Percentiles rank a stretch among this genome's conserved stretches.
Evolutionary conservation across 192 early-diverging fungal genomes (phyloP).

Genomic region (Coemansia sp.): DNA sequence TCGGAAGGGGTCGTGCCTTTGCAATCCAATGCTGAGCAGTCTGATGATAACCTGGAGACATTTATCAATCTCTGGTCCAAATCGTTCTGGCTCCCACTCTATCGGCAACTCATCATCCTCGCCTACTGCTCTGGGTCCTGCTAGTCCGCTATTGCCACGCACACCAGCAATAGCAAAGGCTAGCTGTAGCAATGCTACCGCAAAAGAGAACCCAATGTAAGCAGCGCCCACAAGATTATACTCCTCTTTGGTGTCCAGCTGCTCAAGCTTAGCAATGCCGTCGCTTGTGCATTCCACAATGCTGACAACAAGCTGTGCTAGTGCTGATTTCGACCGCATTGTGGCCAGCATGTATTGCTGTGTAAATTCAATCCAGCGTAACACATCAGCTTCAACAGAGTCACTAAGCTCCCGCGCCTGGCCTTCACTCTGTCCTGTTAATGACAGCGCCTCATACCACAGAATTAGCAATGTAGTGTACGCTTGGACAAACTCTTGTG

Average conservation of each 20-base stretch:
- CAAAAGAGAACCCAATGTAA: constrained; percentile 25
- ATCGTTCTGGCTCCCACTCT: constrained; percentile 11
- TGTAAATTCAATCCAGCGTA: constrained; percentile 44
- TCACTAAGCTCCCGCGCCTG: not conserved
- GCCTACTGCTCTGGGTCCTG: constrained; percentile 36
- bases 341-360: constrained; percentile 20
- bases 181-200: constrained; percentile 29
- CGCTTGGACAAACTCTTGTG: constrained; percentile 41
- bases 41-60: constrained; percentile 21
- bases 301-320: constrained; percentile 16
- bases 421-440: not conserved
- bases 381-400: constrained; percentile 6
- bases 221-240: constrained; percentile 12
- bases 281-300: constrained; percentile 12
- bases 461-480: constrained; percentile 36
- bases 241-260: not conserved
- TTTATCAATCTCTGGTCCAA: constrained; percentile 28
- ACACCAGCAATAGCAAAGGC: constrained; percentile 17
- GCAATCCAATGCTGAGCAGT: constrained; percentile 12
- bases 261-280: constrained; percentile 11
- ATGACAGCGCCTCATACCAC: constrained; percentile 22
- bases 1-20: not conserved
- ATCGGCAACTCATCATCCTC: constrained; percentile 29
- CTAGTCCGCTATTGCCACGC: not conserved
- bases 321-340: constrained; percentile 10